A percentile compares a stretch with the other conserved stretches of the same genome.
Conservation (phyloP, 2,329 filamentous ascomycete genomes). For the Phyllosticta citribraziliensis region DNA sequence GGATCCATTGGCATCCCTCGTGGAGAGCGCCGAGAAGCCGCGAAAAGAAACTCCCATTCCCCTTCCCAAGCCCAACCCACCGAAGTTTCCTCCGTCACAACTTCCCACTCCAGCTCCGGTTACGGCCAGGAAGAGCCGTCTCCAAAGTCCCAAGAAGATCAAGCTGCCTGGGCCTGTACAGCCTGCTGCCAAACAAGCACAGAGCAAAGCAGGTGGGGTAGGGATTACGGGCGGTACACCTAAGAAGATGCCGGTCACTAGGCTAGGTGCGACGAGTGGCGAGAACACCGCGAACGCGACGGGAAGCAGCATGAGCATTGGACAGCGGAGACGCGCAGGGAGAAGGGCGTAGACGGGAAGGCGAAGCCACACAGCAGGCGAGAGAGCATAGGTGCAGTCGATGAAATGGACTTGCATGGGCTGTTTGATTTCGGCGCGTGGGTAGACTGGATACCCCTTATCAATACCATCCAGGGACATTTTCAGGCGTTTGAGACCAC, state of each 20-base stretch:
- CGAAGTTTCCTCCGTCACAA: not conserved
- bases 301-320: not conserved
- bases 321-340: not conserved
- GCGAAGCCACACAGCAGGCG: not conserved
- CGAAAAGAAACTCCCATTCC: not conserved
- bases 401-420: not conserved
- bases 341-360: not conserved
- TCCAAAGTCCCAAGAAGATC: constrained; percentile 26
- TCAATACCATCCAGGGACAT: not conserved
- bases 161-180: constrained; percentile 19
- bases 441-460: not conserved
- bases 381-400: not conserved
- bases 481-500: not conserved
- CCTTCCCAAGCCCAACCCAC: not conserved
- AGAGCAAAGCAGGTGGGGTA: not conserved
- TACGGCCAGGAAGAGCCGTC: constrained; percentile 17
- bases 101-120: not conserved
- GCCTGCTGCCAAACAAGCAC: not conserved
- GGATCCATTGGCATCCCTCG: not conserved
- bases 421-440: not conserved
- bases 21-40: not conserved
- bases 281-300: not conserved
- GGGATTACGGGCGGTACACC: constrained; percentile 2
- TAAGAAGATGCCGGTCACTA: constrained; percentile 3
- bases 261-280: not conserved